Conservation (phyloP, 2,329 filamentous ascomycete species). For the Penicillium sp. region DNA sequence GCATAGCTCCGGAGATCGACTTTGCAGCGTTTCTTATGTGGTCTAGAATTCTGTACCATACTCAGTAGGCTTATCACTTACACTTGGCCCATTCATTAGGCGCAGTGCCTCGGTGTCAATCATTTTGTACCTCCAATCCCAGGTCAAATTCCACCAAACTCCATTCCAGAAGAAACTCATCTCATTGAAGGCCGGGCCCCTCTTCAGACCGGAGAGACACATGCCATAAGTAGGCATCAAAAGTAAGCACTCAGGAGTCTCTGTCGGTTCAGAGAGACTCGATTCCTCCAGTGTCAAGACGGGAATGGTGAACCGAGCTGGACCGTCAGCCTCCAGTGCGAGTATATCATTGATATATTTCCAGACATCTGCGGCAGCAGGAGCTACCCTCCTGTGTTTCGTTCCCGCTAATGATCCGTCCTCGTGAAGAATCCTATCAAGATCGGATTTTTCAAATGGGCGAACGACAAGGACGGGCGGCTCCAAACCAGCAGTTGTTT, state of each 20-base stretch:
- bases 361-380: neutral
- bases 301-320: conserved; percentile 45
- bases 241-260: conserved; percentile 14
- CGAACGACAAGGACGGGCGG: conserved; percentile 37
- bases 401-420: conserved; percentile 2
- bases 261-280: neutral
- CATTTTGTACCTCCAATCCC: conserved; percentile 42
- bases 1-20: conserved; percentile 23
- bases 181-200: conserved; percentile 2
- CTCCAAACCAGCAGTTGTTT: neutral
- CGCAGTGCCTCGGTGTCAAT: conserved; percentile 33
- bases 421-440: conserved; percentile 19
- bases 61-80: conserved; percentile 10
- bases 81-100: conserved; percentile 31
- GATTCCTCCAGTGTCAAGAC: conserved; percentile 24
- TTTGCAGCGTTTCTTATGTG: conserved; percentile 13
- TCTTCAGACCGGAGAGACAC: conserved; percentile 12
- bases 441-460: conserved; percentile 35
- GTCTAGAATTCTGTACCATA: conserved; percentile 28
- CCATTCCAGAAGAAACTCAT: conserved; percentile 5
- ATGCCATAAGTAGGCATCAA: conserved; percentile 30
- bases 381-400: neutral
- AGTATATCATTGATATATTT: conserved; percentile 19
- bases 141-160: conserved; percentile 29
- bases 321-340: conserved; percentile 31